A percentile compares a stretch with the other conserved stretches of the same genome.
phyloP scores from a whole-genome alignment of 139 green algal genomes.

The Pycnococcus provasolii region DNA sequence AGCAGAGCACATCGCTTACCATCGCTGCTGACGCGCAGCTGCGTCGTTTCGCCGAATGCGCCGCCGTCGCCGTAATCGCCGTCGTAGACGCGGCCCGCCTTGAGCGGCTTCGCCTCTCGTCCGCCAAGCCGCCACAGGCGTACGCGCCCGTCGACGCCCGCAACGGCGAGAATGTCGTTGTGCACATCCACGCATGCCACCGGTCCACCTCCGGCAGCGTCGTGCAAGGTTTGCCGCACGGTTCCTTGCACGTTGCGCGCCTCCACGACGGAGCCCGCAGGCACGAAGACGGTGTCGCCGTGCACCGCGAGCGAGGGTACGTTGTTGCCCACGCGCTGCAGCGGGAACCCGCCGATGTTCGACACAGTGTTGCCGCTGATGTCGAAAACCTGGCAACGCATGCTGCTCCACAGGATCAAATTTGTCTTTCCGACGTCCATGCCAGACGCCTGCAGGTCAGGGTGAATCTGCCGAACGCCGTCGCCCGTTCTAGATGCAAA shows the following conservation, averaged over 20 bases:
- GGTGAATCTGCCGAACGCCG: neutral
- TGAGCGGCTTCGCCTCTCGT: constrained; percentile 48
- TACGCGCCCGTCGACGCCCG: constrained; percentile 33
- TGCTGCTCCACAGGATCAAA: constrained; percentile 42
- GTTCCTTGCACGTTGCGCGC: constrained; percentile 45
- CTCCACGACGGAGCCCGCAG: constrained; percentile 36
- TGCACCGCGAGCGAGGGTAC: constrained; percentile 42
- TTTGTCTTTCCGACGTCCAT: constrained; percentile 36
- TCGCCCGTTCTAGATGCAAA: neutral
- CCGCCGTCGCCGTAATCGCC: too few relatives aligned
- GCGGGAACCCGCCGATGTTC: neutral
- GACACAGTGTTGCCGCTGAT: neutral
- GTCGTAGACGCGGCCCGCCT: constrained; percentile 9
- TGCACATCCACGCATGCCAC: constrained; percentile 35
- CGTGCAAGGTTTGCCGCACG: constrained; percentile 46
- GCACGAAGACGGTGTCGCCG: constrained; percentile 44
- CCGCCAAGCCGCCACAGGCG: constrained; percentile 46
- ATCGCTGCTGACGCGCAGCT: too few relatives aligned
- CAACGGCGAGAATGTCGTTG: constrained; percentile 38
- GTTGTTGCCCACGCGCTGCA: neutral
- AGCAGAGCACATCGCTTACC: too few relatives aligned
- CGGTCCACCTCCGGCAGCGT: constrained; percentile 39
- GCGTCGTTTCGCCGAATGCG: too few relatives aligned
- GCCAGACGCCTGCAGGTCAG: constrained; percentile 16
- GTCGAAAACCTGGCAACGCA: constrained; percentile 17